Base-by-base conservation (phyloP, 305 asterid genomes). In the Ajuga reptans region DNA sequence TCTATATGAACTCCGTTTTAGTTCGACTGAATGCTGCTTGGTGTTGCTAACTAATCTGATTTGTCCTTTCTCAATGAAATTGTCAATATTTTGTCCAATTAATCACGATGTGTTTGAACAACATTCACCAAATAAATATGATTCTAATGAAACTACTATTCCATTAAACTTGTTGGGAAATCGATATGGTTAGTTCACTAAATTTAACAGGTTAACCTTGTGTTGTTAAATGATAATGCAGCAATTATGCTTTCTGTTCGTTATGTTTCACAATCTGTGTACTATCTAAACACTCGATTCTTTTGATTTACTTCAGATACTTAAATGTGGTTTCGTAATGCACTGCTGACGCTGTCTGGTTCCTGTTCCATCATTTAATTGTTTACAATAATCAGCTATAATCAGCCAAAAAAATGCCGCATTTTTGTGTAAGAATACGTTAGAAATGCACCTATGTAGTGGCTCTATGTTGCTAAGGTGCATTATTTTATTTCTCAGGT, bases 401-500 rank as follows among this genome's bases (percentile, higher is more conserved):
- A 61, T 59, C 55, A 8, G 51, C 57, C 18, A 60, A 3, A 51
- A 60, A 37, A 52, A 6, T 6, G 43, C 16, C 15, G 10, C 46
- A 15, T 55, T 49, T 16, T 9, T 46, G 21, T 34, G 36, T 47
- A 52, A 11, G 31, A 14, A 39, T 46, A 61, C 11, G 17, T 64
- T 69, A 51, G 34, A 49, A 16, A 15, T 66, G 76, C 43, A 41
- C 57, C 63, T 68, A 9, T 61, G 34, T 39, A 59, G 55, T 68
- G 68, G 41, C 64, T 47, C 5, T 66, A 29, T 72, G 45, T 71
- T 64, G 17, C 55, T 51, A 34, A 74, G 55, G 50, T 69, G 72
- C 68, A 10, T n/a, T 61, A 49, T n/a, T 52, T 64, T 73, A 69
- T 50, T 47, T 50, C 61, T 73, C 89, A 93, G 99, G 87, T 93